Conservation (phyloP, 2,329 filamentous ascomycete genomes). For the Cytospora piceae region DNA sequence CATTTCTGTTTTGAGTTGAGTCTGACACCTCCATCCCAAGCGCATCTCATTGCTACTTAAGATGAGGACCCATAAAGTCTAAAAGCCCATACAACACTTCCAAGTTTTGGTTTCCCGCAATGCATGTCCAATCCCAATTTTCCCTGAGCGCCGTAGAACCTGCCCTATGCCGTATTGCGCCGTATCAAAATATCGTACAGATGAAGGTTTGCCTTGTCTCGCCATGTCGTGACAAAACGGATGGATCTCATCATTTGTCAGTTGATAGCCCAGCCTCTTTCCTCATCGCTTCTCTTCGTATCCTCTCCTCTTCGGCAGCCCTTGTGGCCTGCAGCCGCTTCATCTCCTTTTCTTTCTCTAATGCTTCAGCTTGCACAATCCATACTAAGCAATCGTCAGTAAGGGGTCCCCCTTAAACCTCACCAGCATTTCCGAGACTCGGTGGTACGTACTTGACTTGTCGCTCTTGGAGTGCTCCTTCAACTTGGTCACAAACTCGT, state of each 20-base stretch:
- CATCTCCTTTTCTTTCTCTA: constrained; percentile 46
- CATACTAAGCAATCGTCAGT: constrained; percentile 46
- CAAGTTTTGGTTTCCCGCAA: background rate
- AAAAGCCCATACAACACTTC: background rate
- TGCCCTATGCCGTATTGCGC: constrained; percentile 16
- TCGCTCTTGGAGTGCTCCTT: constrained; percentile 91
- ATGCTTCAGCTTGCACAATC: constrained; percentile 55
- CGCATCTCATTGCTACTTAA: background rate
- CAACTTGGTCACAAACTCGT: constrained; percentile 80
- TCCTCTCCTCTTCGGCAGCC: constrained; percentile 47
- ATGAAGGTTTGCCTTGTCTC: background rate
- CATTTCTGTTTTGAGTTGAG: background rate
- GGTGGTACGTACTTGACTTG: constrained; percentile 73
- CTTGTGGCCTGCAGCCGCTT: constrained; percentile 42
- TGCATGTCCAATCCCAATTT: constrained; percentile 17
- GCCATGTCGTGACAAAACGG: background rate
- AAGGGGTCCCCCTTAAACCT: background rate
- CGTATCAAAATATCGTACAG: constrained; percentile 14
- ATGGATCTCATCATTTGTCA: constrained; percentile 32
- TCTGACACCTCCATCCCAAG: background rate
- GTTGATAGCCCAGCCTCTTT: constrained; percentile 50
- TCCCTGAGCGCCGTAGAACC: constrained; percentile 26
- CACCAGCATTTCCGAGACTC: background rate
- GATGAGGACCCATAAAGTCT: background rate
- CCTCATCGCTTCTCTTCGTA: constrained; percentile 53